Evolutionary conservation across 202 grass and related monocot genomes (phyloP).

Genomic region (Zizania palustris): DNA sequence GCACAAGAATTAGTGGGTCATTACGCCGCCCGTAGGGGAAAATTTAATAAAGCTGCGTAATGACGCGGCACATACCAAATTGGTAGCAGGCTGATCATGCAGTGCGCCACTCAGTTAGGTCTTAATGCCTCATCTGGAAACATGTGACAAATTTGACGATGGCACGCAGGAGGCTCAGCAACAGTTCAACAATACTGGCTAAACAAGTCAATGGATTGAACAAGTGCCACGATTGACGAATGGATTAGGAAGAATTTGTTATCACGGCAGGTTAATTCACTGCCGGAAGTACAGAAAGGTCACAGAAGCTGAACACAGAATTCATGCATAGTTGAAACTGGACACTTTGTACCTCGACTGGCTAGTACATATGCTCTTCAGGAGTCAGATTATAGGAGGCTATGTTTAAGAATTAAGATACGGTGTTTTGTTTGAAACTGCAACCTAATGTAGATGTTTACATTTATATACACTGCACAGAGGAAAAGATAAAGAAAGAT

Average conservation of each 20-base stretch:
- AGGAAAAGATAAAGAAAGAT: not conserved
- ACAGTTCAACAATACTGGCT: not conserved
- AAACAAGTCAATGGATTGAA: conserved; percentile 27
- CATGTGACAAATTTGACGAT: conserved; percentile 54
- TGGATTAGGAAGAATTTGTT: not conserved
- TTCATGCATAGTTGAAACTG: not conserved
- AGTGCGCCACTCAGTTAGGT: conserved; percentile 41
- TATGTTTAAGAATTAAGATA: not conserved
- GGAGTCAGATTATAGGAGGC: not conserved
- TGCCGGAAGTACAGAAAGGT: not conserved
- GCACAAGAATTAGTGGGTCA: conserved; percentile 28
- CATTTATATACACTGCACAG: not conserved
- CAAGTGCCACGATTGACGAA: not conserved
- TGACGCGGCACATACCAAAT: conserved; percentile 16
- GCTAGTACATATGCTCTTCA: not conserved
- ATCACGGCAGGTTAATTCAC: not conserved
- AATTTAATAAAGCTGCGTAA: not conserved
- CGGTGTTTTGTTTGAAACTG: not conserved
- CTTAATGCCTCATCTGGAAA: conserved; percentile 52
- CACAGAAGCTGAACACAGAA: not conserved
- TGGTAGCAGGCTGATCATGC: conserved; percentile 43
- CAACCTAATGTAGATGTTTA: not conserved
- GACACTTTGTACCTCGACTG: not conserved
- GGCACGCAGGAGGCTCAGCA: conserved; percentile 37
- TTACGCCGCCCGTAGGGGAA: conserved; percentile 4